Base-by-base conservation (phyloP, 331 rosid genomes). In the Malus hybrid region DNA sequence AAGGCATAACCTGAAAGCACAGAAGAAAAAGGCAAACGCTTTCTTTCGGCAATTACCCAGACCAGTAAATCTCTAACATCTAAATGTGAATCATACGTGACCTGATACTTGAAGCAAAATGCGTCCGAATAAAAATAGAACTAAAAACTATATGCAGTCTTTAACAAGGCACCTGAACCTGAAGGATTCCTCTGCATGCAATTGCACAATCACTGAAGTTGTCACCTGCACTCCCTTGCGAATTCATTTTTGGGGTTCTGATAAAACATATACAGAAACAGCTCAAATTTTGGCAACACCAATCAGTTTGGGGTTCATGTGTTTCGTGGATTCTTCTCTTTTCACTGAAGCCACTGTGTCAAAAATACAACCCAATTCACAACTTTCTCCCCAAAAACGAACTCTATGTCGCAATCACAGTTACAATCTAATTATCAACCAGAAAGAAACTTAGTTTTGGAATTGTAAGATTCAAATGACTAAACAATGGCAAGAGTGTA, bases 1-100 rank as follows among this genome's bases (percentile, higher is more conserved):
- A 50, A 69, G 77, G 73, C 67, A 64, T 55, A 55, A 46, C 77
- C 79, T 42, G 77, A 69, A 68, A 65, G 72, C 46, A 50, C 12
- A 20, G 9, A 71, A 71, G 66, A 76, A 33, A 33, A 15, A 57
- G 76, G 74, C 61, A 48, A 28, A 48, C 8, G 3, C 52, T 50
- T 70, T 27, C 46, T 59, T 59, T 59, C 65, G 5, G 65, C 65
- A 59, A 59, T 59, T 59, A 22, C 39, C 11, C 34, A 14, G 20
- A 62, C 67, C 65, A n/a, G 19, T 3, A 71, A 71, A 29, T 32
- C 1, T 56, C 10, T 5, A 71, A 71, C 34, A 54, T 10, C 54
- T 70, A 10, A 15, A 52, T 6, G 16, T 29, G 46, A 32, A 46
- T 6, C 20, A n/a, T 59, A 5, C 18, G 28, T 60, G 61, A 28